Conservation (phyloP, 192 early-diverging fungal species). For the Rhizophagus prolifer region DNA sequence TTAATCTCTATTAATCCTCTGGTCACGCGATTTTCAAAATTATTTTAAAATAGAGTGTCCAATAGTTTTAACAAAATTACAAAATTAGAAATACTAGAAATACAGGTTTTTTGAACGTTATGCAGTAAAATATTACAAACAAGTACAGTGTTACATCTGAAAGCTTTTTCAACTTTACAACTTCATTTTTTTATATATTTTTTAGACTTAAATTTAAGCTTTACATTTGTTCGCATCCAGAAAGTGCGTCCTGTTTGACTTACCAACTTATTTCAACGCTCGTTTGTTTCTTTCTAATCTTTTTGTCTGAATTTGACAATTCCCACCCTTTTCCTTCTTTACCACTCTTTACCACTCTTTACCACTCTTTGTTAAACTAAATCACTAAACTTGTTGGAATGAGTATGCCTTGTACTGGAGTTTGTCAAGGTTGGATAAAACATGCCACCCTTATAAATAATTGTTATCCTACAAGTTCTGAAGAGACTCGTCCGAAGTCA, state of each 20-base stretch:
- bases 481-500: slow-evolving; percentile 69
- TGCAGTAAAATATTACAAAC: too few species aligned
- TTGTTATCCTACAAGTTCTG: slow-evolving; percentile 66
- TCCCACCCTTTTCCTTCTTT: background rate
- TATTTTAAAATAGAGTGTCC: too few species aligned
- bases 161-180: too few species aligned
- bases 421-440: slow-evolving; percentile 47
- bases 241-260: background rate
- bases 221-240: background rate
- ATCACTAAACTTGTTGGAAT: background rate
- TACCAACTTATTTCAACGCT: background rate
- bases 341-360: background rate
- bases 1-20: too few species aligned
- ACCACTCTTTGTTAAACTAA: background rate
- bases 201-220: background rate
- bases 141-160: too few species aligned
- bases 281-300: background rate
- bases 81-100: too few species aligned
- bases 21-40: too few species aligned
- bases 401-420: slow-evolving; percentile 3
- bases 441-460: slow-evolving; percentile 77
- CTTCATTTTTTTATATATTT: too few species aligned
- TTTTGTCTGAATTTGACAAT: background rate
- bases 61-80: too few species aligned
- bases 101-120: too few species aligned